Evolutionary conservation across 2,329 filamentous ascomycete species (phyloP), one percentile per base, ranked within the genome.

Genomic region (Pseudonectria foliicola): DNA sequence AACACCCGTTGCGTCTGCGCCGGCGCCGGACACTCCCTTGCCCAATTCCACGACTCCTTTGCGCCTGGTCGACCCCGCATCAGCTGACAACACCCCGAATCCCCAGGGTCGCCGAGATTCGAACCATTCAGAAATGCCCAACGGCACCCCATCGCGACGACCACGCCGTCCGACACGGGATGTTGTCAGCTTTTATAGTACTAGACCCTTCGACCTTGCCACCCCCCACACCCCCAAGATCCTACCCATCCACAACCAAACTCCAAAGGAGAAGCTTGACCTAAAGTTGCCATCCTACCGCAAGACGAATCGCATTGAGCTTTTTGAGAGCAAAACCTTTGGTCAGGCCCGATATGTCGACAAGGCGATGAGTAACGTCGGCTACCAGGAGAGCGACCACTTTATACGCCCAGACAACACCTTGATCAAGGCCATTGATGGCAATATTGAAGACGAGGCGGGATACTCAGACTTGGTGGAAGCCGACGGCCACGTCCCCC

Each of bases 361-460:
- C 61, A 88, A 92, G 55, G 84, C 86, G 2, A 95, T 96, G 89
- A 89, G 89, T 49, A 90, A 87, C 52, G 85, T 95, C 30, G 90
- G 90, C 33, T 96, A 95, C 55, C 90, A 95, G 62, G 88, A 95
- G 63, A 95, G 84, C 50, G 90, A 96, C 61, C 72, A 89, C 39
- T 96, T 88, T 55, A 70, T 85, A 34, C 80, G 85, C 29, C 83
- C 86, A 5, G 83, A 89, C 35, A 75, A 77, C 40, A 80, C 74
- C 34, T 69, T 94, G 40, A 76, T 82, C 50, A 80, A 80, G 55
- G 73, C 75, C 14, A 69, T 64, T 16, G 77, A 82, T 46, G 62
- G 63, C 18, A 75, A 73, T 35, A 59, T 72, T 23, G 77, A 81
- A 31, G 77, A 81, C 31, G 77, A 81, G 26, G 48, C 60, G 3